Conservation (phyloP, 129 eudicot species). For the Flaveria robusta region DNA sequence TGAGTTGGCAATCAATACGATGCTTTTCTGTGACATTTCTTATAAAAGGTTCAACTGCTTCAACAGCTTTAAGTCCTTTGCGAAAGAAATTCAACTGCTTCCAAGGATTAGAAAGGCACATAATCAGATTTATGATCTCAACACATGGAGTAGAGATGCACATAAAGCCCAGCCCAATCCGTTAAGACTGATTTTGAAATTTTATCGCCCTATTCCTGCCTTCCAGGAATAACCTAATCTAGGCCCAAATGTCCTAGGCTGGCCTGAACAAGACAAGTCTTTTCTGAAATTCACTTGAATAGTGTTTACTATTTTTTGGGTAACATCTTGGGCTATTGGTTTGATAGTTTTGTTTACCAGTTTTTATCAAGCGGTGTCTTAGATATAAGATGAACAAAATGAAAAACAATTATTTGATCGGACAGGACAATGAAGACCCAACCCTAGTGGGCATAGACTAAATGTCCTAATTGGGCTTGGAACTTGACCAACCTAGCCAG, state of each 20-base stretch:
- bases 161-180: background rate
- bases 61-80: constrained; percentile 75
- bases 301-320: background rate
- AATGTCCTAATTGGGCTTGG: background rate
- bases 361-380: background rate
- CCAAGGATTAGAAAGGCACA: constrained; percentile 28
- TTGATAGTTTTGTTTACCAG: background rate
- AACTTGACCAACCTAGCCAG: background rate
- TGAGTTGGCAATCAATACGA: constrained; percentile 69
- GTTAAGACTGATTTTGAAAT: background rate
- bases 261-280: background rate
- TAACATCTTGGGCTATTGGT: background rate
- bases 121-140: constrained; percentile 11
- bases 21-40: constrained; percentile 67
- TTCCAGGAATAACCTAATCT: constrained; percentile 4
- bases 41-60: constrained; percentile 74
- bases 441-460: constrained; percentile 3
- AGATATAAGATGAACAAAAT: background rate
- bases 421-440: background rate
- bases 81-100: constrained; percentile 83
- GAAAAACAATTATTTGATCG: background rate
- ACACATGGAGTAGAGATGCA: constrained; percentile 2
- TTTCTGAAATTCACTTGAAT: background rate
- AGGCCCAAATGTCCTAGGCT: constrained; percentile 6
- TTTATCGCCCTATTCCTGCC: background rate